A percentile compares a stretch with the other conserved stretches of the same genome.
phyloP scores from a whole-genome alignment of 2,329 filamentous ascomycete genomes.

The Pseudopyricularia javanii region DNA sequence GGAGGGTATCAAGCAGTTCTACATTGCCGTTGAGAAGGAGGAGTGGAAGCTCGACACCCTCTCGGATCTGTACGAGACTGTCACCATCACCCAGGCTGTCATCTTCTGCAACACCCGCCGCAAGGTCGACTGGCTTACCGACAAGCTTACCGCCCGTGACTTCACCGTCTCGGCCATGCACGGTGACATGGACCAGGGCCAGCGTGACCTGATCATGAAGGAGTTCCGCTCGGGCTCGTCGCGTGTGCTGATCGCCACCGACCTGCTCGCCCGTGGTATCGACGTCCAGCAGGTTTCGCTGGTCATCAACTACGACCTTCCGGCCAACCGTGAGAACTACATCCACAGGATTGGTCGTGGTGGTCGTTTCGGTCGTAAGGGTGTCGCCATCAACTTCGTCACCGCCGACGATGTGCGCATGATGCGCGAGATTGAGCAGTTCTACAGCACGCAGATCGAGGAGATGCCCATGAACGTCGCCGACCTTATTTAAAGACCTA shows the following conservation, averaged over 20 bases:
- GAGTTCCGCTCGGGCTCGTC: constrained; percentile 96
- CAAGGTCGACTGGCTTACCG: constrained; percentile 98
- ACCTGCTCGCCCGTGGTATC: constrained; percentile 96
- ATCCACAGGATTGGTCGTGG: constrained; percentile 96
- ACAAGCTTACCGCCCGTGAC: constrained; percentile 98
- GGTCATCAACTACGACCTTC: constrained; percentile 98
- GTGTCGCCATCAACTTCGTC: constrained; percentile 99
- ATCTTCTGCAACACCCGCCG: constrained; percentile 99
- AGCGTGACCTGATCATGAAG: constrained; percentile 98
- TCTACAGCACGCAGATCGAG: constrained; percentile 93
- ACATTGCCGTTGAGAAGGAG: constrained; percentile 98
- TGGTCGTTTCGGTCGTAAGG: constrained; percentile 92
- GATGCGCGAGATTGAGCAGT: constrained; percentile 90
- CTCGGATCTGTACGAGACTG: constrained; percentile 95
- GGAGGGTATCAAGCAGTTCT: constrained; percentile 97
- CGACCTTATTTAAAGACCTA: constrained; percentile 30
- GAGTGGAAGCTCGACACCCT: constrained; percentile 99
- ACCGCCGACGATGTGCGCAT: constrained; percentile 97
- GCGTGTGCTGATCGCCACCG: constrained; percentile 90
- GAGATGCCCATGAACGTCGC: constrained; percentile 97
- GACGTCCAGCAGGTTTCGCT: constrained; percentile 97
- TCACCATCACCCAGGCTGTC: constrained; percentile 96
- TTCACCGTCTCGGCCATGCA: constrained; percentile 99
- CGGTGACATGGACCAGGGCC: constrained; percentile 97
- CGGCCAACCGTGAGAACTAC: constrained; percentile 98